phyloP scores from a whole-genome alignment of 2,329 filamentous ascomycete genomes.

The Fusarium sp. region DNA sequence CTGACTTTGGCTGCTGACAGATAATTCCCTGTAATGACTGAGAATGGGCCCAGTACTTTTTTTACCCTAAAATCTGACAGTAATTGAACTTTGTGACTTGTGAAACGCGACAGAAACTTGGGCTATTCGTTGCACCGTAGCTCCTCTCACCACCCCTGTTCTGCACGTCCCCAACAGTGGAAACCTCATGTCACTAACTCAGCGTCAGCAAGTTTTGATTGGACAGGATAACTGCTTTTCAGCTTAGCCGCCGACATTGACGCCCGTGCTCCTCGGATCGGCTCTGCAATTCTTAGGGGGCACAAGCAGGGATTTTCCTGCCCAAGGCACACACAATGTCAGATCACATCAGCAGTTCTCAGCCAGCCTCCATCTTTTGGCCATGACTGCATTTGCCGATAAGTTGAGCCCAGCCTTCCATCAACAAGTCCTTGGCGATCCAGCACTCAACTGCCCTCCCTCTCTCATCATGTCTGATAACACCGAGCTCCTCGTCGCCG shows the following conservation, averaged over 20 bases:
- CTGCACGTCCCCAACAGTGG: background rate
- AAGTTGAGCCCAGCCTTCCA: background rate
- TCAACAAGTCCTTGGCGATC: background rate
- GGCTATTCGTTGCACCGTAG: background rate
- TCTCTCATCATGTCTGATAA: slow-evolving; percentile 20
- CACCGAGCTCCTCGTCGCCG: slow-evolving; percentile 49
- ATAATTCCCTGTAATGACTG: background rate
- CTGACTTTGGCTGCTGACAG: background rate
- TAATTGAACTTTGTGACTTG: background rate
- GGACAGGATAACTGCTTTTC: background rate
- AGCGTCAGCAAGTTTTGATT: background rate
- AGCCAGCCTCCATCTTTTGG: background rate
- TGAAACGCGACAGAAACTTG: background rate
- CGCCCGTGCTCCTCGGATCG: background rate
- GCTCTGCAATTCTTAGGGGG: background rate
- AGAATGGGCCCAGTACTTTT: background rate
- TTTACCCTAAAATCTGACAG: background rate
- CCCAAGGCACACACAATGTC: background rate
- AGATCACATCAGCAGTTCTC: background rate
- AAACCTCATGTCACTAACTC: background rate
- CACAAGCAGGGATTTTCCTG: background rate
- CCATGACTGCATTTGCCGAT: background rate
- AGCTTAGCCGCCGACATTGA: background rate
- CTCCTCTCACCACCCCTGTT: background rate
- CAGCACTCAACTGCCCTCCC: background rate